Evolutionary conservation across 768 basidiomycete genomes (phyloP), one percentile per base, ranked within the genome.

Genomic region (Holtermanniella nyarrowii): DNA sequence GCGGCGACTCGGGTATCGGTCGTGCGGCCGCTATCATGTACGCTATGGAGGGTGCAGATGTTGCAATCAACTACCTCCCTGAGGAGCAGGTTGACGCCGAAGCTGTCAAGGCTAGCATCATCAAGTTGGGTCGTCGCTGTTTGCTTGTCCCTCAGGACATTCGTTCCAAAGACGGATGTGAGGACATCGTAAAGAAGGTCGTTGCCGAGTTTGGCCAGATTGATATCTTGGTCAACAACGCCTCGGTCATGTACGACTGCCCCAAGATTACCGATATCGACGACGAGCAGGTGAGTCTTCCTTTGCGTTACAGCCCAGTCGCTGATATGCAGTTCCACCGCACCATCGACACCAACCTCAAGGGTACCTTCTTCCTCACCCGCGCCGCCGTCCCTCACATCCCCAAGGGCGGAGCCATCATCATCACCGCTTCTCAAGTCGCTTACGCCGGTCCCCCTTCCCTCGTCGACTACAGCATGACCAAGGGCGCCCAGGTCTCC

Each of bases 151-250:
- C 69, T 11, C 67, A 70, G 54, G 71, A 72, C 48, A 68, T 69
- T 51, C 56, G 71, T 41, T 65, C 69, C 44, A 66, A 70, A 53
- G 52, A 57, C 27, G 67, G 67, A 5, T 72, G 71, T 59, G 62
- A 72, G 53, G 44, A 62, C 5, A 52, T 69, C 31, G 56, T 72
- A 58, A 61, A 66, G 21, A 53, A 26, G 16, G 71, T 72, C 49
- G 63, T 72, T 14, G 42, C 59, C 41, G 55, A 62, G 43, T 80
- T 65, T 63, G 68, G 68, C 11, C 52, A 58, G 49, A 63, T 80
- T 42, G 77, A 82, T 59, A 73, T 82, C 44, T 69, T 82, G 46
- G 79, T 82, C 52, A 80, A 81, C 69, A 81, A 82, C 63, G 80
- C 79, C 18, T 75, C 74, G 40, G 78, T 80, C 59, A 55, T 65